These are phyloP conservation scores for Arabis alpina DNA, from an alignment of 345 rosid species.

Conservation along the genomic window DNA sequence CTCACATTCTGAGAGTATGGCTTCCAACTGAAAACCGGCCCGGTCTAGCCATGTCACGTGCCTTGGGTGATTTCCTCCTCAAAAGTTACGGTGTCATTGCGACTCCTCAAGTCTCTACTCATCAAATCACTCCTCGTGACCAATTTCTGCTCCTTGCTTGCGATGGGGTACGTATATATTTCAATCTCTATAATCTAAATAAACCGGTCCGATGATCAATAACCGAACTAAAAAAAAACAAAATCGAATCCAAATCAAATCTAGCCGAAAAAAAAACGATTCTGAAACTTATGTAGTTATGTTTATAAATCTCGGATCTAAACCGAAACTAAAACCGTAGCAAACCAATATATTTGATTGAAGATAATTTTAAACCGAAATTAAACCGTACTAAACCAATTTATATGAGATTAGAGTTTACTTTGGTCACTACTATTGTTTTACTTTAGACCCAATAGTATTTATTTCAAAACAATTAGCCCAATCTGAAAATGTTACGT, in stretches of 20 bases:
- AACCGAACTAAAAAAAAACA: not conserved
- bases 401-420: no score
- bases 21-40: constrained; percentile 76
- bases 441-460: no score
- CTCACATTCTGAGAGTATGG: constrained; percentile 87
- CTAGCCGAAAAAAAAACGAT: no score
- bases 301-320: no score
- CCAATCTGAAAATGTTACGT: not conserved
- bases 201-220: not conserved
- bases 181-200: no score
- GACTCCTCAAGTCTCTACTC: constrained; percentile 64
- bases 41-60: constrained; percentile 96
- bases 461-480: constrained; percentile 13
- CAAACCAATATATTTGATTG: no score
- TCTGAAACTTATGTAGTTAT: no score
- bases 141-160: constrained; percentile 75
- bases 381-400: no score
- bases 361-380: no score
- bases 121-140: constrained; percentile 56
- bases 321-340: no score
- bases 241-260: no score
- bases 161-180: constrained; percentile 76
- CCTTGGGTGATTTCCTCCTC: constrained; percentile 80
- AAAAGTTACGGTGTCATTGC: constrained; percentile 77
- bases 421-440: no score